These are phyloP conservation scores for Vitis hybrid DNA, from an alignment of 177 flowering plant genomes.

Conservation along the genomic window DNA sequence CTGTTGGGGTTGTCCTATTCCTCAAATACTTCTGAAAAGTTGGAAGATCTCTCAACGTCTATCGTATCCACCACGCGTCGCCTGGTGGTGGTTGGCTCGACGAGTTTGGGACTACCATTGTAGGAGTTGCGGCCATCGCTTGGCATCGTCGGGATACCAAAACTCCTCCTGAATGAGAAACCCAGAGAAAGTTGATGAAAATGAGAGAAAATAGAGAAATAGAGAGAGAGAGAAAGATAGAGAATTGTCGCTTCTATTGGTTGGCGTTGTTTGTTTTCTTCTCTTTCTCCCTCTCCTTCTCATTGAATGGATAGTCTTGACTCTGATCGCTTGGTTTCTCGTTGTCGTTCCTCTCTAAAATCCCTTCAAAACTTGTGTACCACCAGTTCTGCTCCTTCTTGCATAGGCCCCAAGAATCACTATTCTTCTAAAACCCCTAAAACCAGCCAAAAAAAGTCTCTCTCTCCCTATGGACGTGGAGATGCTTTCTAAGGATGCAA, in stretches of 20 bases:
- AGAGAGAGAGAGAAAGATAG: not conserved
- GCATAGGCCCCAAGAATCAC: no score
- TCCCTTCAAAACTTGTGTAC: no score
- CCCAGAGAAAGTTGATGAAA: not conserved
- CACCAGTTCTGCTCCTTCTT: no score
- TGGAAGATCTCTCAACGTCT: slow-evolving; percentile 13
- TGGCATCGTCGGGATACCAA: slow-evolving; percentile 7
- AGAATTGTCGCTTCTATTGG: slow-evolving; percentile 3
- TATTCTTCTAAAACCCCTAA: no score
- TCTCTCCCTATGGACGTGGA: no score
- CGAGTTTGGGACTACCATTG: slow-evolving; percentile 27
- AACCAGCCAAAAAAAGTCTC: no score
- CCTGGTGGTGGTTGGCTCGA: slow-evolving; percentile 26
- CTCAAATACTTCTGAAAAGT: not conserved
- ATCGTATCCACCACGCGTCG: slow-evolving; percentile 38
- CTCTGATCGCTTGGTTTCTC: no score
- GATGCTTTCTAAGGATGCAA: no score
- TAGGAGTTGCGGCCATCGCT: slow-evolving; percentile 16
- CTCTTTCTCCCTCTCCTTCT: no score
- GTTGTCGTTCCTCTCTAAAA: no score
- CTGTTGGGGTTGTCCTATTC: slow-evolving; percentile 15
- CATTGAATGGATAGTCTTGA: no score
- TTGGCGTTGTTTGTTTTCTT: not conserved
- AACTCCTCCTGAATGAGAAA: no score
- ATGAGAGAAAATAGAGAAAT: slow-evolving; percentile 7